Conservation (phyloP, 2,329 filamentous ascomycete genomes). For the Stemphylium beticola region DNA sequence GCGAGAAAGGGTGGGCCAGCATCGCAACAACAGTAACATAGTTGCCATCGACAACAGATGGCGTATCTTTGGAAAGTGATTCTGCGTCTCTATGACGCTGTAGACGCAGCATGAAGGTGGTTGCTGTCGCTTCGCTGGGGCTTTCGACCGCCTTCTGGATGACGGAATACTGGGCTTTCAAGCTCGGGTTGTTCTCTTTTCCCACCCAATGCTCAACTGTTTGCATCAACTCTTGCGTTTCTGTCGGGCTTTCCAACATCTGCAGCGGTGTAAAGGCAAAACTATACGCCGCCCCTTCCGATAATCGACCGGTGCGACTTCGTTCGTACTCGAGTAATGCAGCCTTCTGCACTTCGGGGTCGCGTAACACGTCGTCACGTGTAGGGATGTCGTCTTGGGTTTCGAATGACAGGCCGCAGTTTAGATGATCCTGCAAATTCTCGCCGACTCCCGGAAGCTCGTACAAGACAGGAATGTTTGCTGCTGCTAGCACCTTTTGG, state of each 20-base stretch:
- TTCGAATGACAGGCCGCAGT: conserved; percentile 22
- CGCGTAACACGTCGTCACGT: conserved; percentile 12
- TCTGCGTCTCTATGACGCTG: conserved; percentile 21
- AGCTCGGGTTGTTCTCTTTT: conserved; percentile 4
- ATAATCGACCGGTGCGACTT: conserved; percentile 21
- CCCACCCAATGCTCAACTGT: conserved; percentile 6
- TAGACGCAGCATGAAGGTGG: conserved; percentile 20
- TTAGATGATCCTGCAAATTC: conserved; percentile 65
- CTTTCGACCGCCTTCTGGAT: conserved; percentile 20
- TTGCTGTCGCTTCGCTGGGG: conserved; percentile 26
- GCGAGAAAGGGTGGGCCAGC: conserved; percentile 49
- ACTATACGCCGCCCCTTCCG: conserved; percentile 26
- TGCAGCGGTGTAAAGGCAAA: conserved; percentile 30
- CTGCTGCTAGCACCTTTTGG: conserved; percentile 54
- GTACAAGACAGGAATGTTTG: conserved; percentile 58
- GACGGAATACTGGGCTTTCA: conserved; percentile 18
- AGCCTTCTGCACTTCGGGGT: conserved; percentile 16
- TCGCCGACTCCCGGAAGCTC: conserved; percentile 67
- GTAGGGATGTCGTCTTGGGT: conserved; percentile 17
- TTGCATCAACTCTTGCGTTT: conserved; percentile 20
- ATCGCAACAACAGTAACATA: conserved; percentile 24
- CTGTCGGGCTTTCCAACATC: conserved; percentile 17
- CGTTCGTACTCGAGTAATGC: conserved; percentile 19
- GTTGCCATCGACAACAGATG: conserved; percentile 20
- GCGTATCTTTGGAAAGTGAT: conserved; percentile 13